phyloP scores from a whole-genome alignment of 768 basidiomycete genomes.

The Mycena vulgaris region DNA sequence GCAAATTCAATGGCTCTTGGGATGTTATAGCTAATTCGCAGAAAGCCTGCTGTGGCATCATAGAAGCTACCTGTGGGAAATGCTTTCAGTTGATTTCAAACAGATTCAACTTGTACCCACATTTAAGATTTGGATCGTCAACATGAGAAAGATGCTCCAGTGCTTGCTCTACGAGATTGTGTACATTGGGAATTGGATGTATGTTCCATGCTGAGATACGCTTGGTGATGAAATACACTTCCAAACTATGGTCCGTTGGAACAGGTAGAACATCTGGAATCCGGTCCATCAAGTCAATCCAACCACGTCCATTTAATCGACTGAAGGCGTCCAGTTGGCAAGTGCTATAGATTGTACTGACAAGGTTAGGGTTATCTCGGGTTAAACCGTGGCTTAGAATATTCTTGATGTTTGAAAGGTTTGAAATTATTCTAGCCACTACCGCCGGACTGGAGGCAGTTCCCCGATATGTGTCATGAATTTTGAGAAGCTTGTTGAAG shows the following conservation, averaged over 20 bases:
- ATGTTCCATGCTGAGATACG: background rate
- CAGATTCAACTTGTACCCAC: background rate
- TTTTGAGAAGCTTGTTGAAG: background rate
- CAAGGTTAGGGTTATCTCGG: background rate
- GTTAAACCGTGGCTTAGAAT: background rate
- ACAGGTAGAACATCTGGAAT: background rate
- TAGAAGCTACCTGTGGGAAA: background rate
- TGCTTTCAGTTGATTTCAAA: background rate
- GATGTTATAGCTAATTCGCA: background rate
- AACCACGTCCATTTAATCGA: background rate
- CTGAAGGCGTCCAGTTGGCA: background rate
- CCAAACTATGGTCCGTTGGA: background rate
- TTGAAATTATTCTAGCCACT: background rate
- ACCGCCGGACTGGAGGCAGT: background rate
- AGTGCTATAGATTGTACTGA: background rate
- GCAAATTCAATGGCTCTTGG: background rate
- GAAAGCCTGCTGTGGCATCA: background rate
- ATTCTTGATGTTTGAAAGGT: background rate
- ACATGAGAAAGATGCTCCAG: background rate
- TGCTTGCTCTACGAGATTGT: background rate
- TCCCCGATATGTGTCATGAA: background rate
- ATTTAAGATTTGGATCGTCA: background rate
- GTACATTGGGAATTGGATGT: background rate
- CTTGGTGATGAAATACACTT: background rate
- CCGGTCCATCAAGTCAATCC: background rate